Base-by-base conservation (phyloP, 257 asterid species). In the Plantago elongata region DNA sequence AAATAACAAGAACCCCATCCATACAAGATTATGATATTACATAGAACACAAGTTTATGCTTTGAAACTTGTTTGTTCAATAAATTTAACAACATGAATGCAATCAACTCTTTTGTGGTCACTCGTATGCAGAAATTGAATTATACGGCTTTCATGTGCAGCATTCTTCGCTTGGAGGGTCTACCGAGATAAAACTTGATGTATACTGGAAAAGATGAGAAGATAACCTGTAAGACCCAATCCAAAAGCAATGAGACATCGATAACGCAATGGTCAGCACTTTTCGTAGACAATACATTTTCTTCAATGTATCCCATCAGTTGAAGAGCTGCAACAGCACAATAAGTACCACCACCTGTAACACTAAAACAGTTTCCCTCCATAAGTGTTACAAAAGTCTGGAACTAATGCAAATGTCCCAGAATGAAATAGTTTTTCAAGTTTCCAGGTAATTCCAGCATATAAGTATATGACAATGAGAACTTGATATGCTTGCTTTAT, bases 301-400 rank as follows among this genome's bases (percentile, higher is more conserved):
- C 89, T 68, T 78, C 92, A 34, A 93, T 63, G 76, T 74, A 89
- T 62, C 94, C 99, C 97, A 93, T 89, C 77, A 93, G 84, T 67
- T 75, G 83, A 63, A 93, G 96, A 72, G 97, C 85, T 16, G 99
- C 91, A 78, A 89, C 91, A 64, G 99, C 99, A 76, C 99, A 93
- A 66, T 83, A 93, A 13, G 97, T 93, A 83, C 85, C 99, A 65
- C 99, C 99, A 75, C 99, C 99, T 93, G 97, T 62, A 76, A 82
- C 79, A 82, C 95, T 84, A 89, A 78, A 78, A 76, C 63, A 80
- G 76, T 63, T 74, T 78, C 68, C 74, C 72, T 75, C 82, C 78
- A 52, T 83, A 77, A 87, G 88, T 66, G 81, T 63, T 50, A 66
- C 70, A 60, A 75, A 69, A 55, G 72, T 63, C 12, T 64, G 47